phyloP scores from a whole-genome alignment of 2,329 filamentous ascomycete genomes.

The Nannizziopsis barbatae region DNA sequence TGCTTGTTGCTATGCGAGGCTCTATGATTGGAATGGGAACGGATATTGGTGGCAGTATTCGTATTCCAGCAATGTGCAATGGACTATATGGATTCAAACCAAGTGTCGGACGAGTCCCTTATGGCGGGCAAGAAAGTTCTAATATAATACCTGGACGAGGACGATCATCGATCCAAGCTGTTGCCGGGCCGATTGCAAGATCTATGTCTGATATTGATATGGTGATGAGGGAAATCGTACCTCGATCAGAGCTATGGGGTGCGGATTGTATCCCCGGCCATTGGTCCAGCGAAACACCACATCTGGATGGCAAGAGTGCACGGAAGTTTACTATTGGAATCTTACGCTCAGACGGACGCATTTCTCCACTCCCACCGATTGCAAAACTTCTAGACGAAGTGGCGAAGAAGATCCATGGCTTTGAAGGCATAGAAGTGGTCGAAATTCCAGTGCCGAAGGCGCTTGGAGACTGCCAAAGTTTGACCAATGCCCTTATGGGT shows the following conservation, averaged over 20 bases:
- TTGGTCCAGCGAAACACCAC: slow-evolving; percentile 28
- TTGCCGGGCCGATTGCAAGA: slow-evolving; percentile 34
- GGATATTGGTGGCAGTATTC: slow-evolving; percentile 44
- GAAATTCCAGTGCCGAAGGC: slow-evolving; percentile 45
- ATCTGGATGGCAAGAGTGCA: slow-evolving; percentile 17
- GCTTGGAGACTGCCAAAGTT: slow-evolving; percentile 45
- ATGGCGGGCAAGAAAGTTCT: slow-evolving; percentile 41
- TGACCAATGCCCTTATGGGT: slow-evolving; percentile 49
- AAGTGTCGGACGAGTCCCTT: slow-evolving; percentile 39
- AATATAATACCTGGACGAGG: slow-evolving; percentile 36
- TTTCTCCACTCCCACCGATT: slow-evolving; percentile 31
- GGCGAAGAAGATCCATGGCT: slow-evolving; percentile 23
- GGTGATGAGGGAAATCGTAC: slow-evolving; percentile 43
- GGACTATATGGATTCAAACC: slow-evolving; percentile 45
- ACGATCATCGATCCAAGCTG: slow-evolving; percentile 42
- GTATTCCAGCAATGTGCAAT: slow-evolving; percentile 41
- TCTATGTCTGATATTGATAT: slow-evolving; percentile 33
- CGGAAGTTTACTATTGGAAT: slow-evolving; percentile 33
- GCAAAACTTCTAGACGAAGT: slow-evolving; percentile 33
- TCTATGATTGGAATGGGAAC: slow-evolving; percentile 52
- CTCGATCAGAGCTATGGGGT: slow-evolving; percentile 44
- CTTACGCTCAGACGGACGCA: slow-evolving; percentile 32
- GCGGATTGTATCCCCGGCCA: slow-evolving; percentile 35
- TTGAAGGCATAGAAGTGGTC: slow-evolving; percentile 44
- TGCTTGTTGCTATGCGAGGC: slow-evolving; percentile 48